A percentile compares a stretch with the other conserved stretches of the same genome.
These are phyloP conservation scores for Isochrysis galbana DNA, from an alignment of 78 protist genomes.

Conservation along the genomic window DNA sequence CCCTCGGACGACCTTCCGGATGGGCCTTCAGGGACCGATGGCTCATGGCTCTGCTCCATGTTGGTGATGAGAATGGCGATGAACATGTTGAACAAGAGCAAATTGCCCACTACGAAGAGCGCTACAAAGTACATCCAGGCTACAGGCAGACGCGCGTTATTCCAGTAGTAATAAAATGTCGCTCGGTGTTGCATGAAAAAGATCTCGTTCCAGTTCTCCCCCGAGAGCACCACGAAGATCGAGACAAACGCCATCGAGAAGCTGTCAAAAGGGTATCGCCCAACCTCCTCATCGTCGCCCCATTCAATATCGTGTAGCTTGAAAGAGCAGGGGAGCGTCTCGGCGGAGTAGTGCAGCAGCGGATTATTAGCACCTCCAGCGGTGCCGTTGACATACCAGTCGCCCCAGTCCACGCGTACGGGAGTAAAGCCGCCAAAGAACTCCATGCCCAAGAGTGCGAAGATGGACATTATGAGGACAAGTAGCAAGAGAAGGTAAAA, in stretches of 20 bases:
- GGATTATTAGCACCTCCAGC: too few species aligned
- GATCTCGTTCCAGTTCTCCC: slow-evolving; percentile 51
- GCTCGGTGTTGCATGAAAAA: background rate
- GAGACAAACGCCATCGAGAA: background rate
- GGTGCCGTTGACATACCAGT: background rate
- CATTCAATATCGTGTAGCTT: background rate
- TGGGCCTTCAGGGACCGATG: too few species aligned
- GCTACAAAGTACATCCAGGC: slow-evolving; percentile 24
- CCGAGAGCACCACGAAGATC: slow-evolving; percentile 39
- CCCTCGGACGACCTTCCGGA: too few species aligned
- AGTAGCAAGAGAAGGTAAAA: slow-evolving; percentile 24
- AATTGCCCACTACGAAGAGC: slow-evolving; percentile 41
- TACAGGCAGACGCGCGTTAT: too few species aligned
- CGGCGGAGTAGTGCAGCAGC: background rate
- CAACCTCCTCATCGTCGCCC: background rate
- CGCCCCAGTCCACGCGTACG: too few species aligned
- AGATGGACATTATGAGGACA: slow-evolving; percentile 35
- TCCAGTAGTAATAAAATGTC: too few species aligned
- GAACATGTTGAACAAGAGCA: slow-evolving; percentile 64
- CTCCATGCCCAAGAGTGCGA: slow-evolving; percentile 6
- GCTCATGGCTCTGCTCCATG: background rate
- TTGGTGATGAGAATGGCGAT: slow-evolving; percentile 52
- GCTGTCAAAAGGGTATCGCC: background rate
- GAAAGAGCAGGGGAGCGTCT: background rate
- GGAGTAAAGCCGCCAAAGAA: slow-evolving; percentile 54